A percentile compares a stretch with the other conserved stretches of the same genome.
These are phyloP conservation scores for Candida vartiovaarae DNA, from an alignment of 805 yeast species.

Conservation along the genomic window DNA sequence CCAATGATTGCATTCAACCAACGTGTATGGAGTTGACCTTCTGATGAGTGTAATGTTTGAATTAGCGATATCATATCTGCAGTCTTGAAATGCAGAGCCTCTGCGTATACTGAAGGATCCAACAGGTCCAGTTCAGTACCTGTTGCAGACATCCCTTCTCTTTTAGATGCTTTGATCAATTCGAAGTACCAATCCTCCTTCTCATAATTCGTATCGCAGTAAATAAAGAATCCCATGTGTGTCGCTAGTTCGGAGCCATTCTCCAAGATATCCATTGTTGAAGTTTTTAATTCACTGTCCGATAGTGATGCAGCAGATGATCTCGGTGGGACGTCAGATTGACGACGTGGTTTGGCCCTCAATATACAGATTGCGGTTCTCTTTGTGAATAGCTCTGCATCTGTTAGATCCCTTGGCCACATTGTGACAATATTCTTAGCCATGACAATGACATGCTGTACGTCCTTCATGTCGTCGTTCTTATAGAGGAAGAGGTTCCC, in stretches of 20 bases:
- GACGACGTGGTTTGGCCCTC: constrained; percentile 33
- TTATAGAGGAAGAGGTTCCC: constrained; percentile 84
- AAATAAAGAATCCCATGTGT: constrained; percentile 46
- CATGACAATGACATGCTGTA: constrained; percentile 73
- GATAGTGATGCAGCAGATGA: constrained; percentile 22
- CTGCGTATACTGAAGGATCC: constrained; percentile 62
- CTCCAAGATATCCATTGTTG: constrained; percentile 20
- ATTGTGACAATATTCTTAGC: constrained; percentile 62
- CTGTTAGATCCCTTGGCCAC: constrained; percentile 78
- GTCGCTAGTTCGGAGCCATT: constrained; percentile 24
- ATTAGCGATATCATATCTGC: constrained; percentile 66
- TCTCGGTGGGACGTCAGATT: constrained; percentile 27
- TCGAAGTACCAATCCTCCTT: constrained; percentile 95
- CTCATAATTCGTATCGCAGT: constrained; percentile 69
- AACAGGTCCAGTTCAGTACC: constrained; percentile 26
- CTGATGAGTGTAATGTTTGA: constrained; percentile 72
- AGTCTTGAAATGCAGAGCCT: constrained; percentile 65
- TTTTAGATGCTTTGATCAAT: constrained; percentile 67
- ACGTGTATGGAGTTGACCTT: constrained; percentile 73
- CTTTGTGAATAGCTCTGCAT: constrained; percentile 75
- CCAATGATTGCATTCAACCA: constrained; percentile 92
- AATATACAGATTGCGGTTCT: constrained; percentile 72
- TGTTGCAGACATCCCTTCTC: constrained; percentile 10
- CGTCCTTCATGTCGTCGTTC: constrained; percentile 56
- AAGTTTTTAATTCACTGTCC: constrained; percentile 1